These are phyloP conservation scores for Pseudogymnoascus sp. DNA, from an alignment of 2,329 filamentous ascomycete genomes.

Conservation along the genomic window DNA sequence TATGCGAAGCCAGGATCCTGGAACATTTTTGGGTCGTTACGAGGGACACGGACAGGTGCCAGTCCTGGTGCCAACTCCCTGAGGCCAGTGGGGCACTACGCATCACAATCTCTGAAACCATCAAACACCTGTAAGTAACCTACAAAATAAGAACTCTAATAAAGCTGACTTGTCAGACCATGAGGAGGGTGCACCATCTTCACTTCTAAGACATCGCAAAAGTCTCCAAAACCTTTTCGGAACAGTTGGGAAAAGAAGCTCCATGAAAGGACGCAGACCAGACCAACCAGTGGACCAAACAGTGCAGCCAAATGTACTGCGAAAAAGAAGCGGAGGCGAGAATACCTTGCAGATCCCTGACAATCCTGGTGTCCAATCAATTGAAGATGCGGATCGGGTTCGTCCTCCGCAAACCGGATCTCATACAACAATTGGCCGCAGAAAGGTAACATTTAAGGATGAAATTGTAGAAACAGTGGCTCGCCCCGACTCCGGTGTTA, in stretches of 20 bases:
- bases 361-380: not conserved
- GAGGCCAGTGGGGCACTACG: not conserved
- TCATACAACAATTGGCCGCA: not conserved
- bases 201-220: slow-evolving; percentile 16
- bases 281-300: slow-evolving; percentile 16
- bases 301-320: not conserved
- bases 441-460: not conserved
- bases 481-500: not conserved
- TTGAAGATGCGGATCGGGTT: not conserved
- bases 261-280: slow-evolving; percentile 12
- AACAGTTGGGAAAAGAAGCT: slow-evolving; percentile 17
- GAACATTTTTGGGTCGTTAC: not conserved
- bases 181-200: not conserved
- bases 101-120: not conserved
- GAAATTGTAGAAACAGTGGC: not conserved
- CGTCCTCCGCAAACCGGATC: not conserved
- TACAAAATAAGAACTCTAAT: not conserved
- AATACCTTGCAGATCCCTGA: not conserved
- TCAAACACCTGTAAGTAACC: not conserved
- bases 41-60: not conserved
- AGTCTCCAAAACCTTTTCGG: slow-evolving; percentile 23
- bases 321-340: not conserved
- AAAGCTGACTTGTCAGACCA: not conserved
- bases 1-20: not conserved
- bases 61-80: not conserved